Percentiles rank a stretch among this genome's conserved stretches.
phyloP scores from a whole-genome alignment of 768 basidiomycete genomes.

The Termitomyces sp. region DNA sequence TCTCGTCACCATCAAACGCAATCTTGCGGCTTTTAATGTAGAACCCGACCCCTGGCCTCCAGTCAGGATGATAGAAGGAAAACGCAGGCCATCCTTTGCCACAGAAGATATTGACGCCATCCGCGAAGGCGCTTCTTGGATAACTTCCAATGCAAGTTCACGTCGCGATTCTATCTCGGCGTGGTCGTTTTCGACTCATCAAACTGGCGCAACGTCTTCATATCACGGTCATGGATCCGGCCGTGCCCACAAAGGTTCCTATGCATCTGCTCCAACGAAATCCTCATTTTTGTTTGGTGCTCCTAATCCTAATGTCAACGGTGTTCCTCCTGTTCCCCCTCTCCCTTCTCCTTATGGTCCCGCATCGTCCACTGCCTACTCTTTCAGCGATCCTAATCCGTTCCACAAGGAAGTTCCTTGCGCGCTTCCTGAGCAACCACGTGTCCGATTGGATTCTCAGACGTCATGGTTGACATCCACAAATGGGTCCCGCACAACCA shows the following conservation, averaged over 20 bases:
- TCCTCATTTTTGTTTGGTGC: constrained; percentile 65
- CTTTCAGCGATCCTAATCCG: constrained; percentile 54
- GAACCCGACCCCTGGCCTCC: constrained; percentile 62
- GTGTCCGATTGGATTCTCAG: constrained; percentile 59
- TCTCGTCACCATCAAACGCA: constrained; percentile 63
- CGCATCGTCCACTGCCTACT: constrained; percentile 38
- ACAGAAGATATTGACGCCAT: constrained; percentile 74
- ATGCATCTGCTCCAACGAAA: constrained; percentile 48
- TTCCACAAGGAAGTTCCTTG: constrained; percentile 57
- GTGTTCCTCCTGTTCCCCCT: constrained; percentile 69
- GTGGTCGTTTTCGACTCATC: constrained; percentile 74
- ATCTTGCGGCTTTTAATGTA: constrained; percentile 55
- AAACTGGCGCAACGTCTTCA: constrained; percentile 39
- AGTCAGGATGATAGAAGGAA: constrained; percentile 47
- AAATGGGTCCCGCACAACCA: constrained; percentile 52
- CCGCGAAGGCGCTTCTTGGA: constrained; percentile 79
- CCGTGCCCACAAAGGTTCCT: constrained; percentile 36
- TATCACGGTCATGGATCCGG: constrained; percentile 33
- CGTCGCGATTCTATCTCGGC: constrained; percentile 59
- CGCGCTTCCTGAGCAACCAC: constrained; percentile 36
- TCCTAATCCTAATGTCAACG: constrained; percentile 39
- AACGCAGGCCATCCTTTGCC: constrained; percentile 60
- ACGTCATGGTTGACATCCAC: constrained; percentile 74
- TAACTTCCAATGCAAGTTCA: constrained; percentile 64
- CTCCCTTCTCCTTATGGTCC: constrained; percentile 60